Base-by-base conservation (phyloP, 139 green algal species). In the Pseudopediastrum boryanum region DNA sequence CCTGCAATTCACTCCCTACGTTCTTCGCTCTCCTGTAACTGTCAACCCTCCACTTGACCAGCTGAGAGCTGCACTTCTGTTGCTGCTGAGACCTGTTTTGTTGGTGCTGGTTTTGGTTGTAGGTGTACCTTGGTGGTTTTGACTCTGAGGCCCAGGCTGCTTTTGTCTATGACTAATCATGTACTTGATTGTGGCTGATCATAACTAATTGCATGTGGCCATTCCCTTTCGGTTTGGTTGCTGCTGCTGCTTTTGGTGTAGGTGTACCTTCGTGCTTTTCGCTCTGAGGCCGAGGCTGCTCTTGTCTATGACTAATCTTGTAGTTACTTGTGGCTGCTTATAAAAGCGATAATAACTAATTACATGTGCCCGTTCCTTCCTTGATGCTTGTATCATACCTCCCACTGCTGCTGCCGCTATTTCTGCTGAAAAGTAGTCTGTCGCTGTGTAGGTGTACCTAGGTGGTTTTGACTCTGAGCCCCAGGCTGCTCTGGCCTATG, bases 51-150 rank as follows among this genome's bases (percentile, higher is more conserved):
- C 50, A 42, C 12, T 12, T 69, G 38, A n/a, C n/a, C n/a, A n/a
- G n/a, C n/a, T n/a, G n/a, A n/a, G n/a, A n/a, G n/a, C n/a, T n/a
- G n/a, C n/a, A n/a, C 25, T 72, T 39, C 38, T 56, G 36, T n/a
- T 27, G 5, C 16, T 52, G 64, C 66, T 59, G 66, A 19, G 9
- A 25, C 16, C 23, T 10, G 9, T 23, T 10, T 16, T 43, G 27
- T 7, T 39, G 12, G 10, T 61, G 43, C n/a, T n/a, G n/a, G n/a
- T n/a, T n/a, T n/a, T n/a, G n/a, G n/a, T n/a, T 61, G 79, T 89
- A 97, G 81, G 77, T 97, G 21, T 98, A 98, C 81, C 82, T 97
- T 41, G 94, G 94, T 13, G 94, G 93, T 2, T 98, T 96, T 83
- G 87, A 93, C 65, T 86, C 77, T 38, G 94, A 97, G 77, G 84